phyloP scores from a whole-genome alignment of 495 filamentous ascomycete genomes.

The Elaphomyces granulatus region DNA sequence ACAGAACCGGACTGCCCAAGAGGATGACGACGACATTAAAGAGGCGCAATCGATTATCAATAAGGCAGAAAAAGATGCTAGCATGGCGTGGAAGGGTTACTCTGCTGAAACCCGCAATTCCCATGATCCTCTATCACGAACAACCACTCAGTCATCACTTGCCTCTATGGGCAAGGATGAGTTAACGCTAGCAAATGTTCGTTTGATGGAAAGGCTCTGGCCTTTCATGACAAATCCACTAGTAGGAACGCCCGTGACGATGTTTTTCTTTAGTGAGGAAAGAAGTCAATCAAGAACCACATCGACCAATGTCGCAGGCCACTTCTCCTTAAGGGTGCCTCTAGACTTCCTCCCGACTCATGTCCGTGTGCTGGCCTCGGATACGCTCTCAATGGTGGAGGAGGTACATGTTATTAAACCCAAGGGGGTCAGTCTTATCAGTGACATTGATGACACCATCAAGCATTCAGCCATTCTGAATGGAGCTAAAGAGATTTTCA shows the following conservation, averaged over 20 bases:
- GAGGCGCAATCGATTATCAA: conserved; percentile 62
- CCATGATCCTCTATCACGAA: conserved; percentile 2
- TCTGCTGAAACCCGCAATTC: conserved; percentile 9
- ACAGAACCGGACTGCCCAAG: conserved; percentile 16
- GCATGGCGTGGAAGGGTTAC: conserved; percentile 44
- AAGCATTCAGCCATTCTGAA: conserved; percentile 83
- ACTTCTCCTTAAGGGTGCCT: conserved; percentile 63
- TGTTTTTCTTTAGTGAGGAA: conserved; percentile 82
- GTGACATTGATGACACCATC: conserved; percentile 95
- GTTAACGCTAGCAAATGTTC: conserved; percentile 62
- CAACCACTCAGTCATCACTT: conserved; percentile 35
- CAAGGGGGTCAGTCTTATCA: conserved; percentile 81
- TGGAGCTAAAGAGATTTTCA: conserved; percentile 85
- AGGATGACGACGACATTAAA: conserved; percentile 50
- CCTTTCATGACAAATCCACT: conserved; percentile 81
- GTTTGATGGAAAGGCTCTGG: conserved; percentile 70
- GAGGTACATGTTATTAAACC: conserved; percentile 62
- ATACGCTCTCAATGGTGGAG: conserved; percentile 66
- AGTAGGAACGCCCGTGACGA: conserved; percentile 56
- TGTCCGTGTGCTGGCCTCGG: conserved; percentile 72
- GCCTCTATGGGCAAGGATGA: conserved; percentile 47
- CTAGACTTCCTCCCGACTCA: conserved; percentile 86
- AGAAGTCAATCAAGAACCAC: conserved; percentile 66
- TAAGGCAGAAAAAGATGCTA: conserved; percentile 53
- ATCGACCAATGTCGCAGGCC: conserved; percentile 68